These are phyloP conservation scores for Acanthamoeba castellanii DNA, from an alignment of 208 protist genomes.

Conservation along the genomic window DNA sequence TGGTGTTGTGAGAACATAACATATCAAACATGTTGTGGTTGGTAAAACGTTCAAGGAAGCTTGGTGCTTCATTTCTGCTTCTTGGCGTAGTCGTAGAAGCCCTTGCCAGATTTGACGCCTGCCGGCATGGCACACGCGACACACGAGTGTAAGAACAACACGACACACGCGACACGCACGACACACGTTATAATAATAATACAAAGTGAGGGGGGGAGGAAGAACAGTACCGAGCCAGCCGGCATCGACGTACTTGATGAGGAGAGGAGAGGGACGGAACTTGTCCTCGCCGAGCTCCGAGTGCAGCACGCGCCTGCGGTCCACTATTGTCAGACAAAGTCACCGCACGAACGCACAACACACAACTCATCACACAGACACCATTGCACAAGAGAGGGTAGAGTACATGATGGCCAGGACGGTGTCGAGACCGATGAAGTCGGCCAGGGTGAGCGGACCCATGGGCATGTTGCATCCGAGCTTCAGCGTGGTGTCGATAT, in stretches of 20 bases:
- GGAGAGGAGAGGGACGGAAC: slow-evolving; percentile 89
- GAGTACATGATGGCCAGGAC: slow-evolving; percentile 37
- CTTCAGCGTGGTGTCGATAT: slow-evolving; percentile 91
- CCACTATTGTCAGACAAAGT: neutral
- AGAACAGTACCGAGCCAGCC: slow-evolving; percentile 87
- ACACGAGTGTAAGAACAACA: neutral
- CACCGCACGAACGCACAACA: neutral
- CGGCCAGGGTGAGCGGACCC: slow-evolving; percentile 88
- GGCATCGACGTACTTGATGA: slow-evolving; percentile 91
- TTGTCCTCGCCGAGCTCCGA: slow-evolving; percentile 89
- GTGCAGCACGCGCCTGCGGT: slow-evolving; percentile 79
- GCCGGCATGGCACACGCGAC: neutral
- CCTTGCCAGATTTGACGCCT: slow-evolving; percentile 60
- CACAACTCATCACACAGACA: neutral
- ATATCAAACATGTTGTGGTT: too few species aligned
- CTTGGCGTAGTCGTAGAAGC: slow-evolving; percentile 65
- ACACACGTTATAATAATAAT: too few species aligned
- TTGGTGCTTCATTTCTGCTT: slow-evolving; percentile 1
- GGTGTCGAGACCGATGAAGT: slow-evolving; percentile 93
- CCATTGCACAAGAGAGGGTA: neutral
- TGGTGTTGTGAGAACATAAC: too few species aligned
- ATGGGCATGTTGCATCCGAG: slow-evolving; percentile 90
- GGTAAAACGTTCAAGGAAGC: too few species aligned
- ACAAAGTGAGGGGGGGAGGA: neutral
- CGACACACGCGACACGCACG: neutral